A percentile compares a stretch with the other conserved stretches of the same genome.
phyloP scores from a whole-genome alignment of 2,329 filamentous ascomycete genomes.

The Neurospora sp. region DNA sequence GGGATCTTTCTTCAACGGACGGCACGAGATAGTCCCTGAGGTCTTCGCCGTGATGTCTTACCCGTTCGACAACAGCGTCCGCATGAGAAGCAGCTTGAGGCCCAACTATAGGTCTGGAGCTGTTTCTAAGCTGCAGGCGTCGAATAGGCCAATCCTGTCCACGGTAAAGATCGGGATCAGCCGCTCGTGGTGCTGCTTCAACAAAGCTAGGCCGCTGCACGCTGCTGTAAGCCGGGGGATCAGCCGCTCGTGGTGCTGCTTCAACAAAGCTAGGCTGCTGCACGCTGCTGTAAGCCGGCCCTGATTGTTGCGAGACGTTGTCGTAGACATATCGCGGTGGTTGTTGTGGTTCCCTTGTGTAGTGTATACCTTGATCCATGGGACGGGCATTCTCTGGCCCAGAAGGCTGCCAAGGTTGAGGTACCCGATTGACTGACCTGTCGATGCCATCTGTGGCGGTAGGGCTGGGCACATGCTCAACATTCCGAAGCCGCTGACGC shows the following conservation, averaged over 20 bases:
- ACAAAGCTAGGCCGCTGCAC: background rate
- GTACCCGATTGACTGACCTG: constrained; percentile 9
- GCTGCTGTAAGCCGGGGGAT: background rate
- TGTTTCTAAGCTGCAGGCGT: background rate
- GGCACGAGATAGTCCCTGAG: constrained; percentile 34
- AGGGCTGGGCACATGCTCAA: constrained; percentile 2
- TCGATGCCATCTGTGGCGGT: constrained; percentile 5
- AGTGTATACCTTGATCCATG: constrained; percentile 2
- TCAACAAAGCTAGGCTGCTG: background rate
- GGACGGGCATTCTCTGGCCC: constrained; percentile 3
- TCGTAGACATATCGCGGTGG: constrained; percentile 3
- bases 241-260: background rate
- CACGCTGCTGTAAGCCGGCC: background rate
- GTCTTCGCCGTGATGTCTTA: constrained; percentile 18
- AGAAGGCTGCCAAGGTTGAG: constrained; percentile 5
- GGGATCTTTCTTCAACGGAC: constrained; percentile 36
- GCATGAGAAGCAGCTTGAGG: constrained; percentile 5
- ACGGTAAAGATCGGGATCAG: background rate
- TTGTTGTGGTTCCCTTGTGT: constrained; percentile 2
- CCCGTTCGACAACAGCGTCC: constrained; percentile 9
- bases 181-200: background rate
- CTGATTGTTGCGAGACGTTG: background rate
- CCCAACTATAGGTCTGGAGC: constrained; percentile 15
- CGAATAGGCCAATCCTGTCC: constrained; percentile 3
- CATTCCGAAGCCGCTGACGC: constrained; percentile 18